phyloP scores from a whole-genome alignment of 306 rosid species.

The Gynostemma pentaphyllum region DNA sequence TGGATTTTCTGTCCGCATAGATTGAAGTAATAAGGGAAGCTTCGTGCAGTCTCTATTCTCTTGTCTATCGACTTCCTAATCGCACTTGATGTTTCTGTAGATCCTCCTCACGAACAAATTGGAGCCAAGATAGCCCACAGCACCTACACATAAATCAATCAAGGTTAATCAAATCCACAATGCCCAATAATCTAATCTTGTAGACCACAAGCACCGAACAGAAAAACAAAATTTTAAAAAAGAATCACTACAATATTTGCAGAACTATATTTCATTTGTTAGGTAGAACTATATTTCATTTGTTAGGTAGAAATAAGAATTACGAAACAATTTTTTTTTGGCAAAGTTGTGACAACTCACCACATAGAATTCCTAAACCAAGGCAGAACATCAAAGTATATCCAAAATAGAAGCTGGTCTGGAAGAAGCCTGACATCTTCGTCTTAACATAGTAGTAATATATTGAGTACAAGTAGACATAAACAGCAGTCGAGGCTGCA shows the following conservation, averaged over 20 bases:
- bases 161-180: not conserved
- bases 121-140: slow-evolving; percentile 93
- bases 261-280: not conserved
- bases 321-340: no score
- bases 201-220: not conserved
- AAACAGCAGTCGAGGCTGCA: slow-evolving; percentile 92
- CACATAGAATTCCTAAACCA: slow-evolving; percentile 94
- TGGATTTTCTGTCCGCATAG: slow-evolving; percentile 15
- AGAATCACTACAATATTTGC: not conserved
- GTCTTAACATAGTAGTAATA: slow-evolving; percentile 95
- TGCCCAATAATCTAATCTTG: not conserved
- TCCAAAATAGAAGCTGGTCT: slow-evolving; percentile 97
- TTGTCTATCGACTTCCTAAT: slow-evolving; percentile 38
- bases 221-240: not conserved
- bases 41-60: slow-evolving; percentile 25
- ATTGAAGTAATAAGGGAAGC: slow-evolving; percentile 26
- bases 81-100: slow-evolving; percentile 97
- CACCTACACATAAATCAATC: slow-evolving; percentile 42
- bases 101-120: slow-evolving; percentile 96
- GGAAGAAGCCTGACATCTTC: slow-evolving; percentile 98
- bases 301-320: no score
- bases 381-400: slow-evolving; percentile 97
- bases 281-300: no score
- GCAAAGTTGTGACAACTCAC: slow-evolving; percentile 37
- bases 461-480: slow-evolving; percentile 79